These are phyloP conservation scores for Sarocladium brachiariae DNA, from an alignment of 2,329 filamentous ascomycete genomes.

Conservation along the genomic window DNA sequence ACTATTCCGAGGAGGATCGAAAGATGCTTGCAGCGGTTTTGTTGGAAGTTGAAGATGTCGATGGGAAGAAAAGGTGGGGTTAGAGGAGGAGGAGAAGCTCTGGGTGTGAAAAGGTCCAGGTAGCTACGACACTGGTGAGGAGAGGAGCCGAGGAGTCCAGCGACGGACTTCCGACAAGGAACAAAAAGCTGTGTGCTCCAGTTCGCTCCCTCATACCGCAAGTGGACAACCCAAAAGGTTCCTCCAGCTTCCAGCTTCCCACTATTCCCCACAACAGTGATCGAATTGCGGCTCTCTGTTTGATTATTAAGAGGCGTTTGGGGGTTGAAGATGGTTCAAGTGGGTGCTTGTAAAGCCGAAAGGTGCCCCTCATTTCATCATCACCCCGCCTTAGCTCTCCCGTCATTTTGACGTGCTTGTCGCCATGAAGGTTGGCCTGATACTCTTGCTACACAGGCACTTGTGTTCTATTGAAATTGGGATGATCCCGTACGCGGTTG, in stretches of 20 bases:
- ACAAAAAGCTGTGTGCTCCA: not conserved
- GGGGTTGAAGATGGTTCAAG: not conserved
- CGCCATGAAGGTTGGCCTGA: too few relatives aligned
- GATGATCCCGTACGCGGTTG: too few relatives aligned
- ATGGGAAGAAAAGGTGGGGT: not conserved
- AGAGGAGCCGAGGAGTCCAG: not conserved
- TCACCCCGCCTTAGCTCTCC: constrained; percentile 4
- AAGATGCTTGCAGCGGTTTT: constrained; percentile 12
- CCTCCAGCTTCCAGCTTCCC: not conserved
- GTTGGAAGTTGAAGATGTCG: constrained; percentile 12
- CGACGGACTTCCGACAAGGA: constrained; percentile 5
- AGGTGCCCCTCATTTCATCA: constrained; percentile 8
- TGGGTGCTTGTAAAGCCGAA: constrained; percentile 4
- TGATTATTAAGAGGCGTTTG: constrained; percentile 5
- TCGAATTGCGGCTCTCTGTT: not conserved
- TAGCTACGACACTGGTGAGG: not conserved
- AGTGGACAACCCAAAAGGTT: not conserved
- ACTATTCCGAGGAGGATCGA: constrained; percentile 14
- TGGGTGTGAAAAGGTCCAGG: not conserved
- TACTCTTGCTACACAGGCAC: too few relatives aligned
- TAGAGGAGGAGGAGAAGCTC: constrained; percentile 2
- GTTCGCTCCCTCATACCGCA: constrained; percentile 2
- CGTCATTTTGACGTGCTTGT: not conserved
- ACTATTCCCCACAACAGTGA: not conserved
- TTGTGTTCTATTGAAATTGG: too few relatives aligned